Evolutionary conservation across 2,329 filamentous ascomycete genomes (phyloP).

Genomic region (Onygena corvina): DNA sequence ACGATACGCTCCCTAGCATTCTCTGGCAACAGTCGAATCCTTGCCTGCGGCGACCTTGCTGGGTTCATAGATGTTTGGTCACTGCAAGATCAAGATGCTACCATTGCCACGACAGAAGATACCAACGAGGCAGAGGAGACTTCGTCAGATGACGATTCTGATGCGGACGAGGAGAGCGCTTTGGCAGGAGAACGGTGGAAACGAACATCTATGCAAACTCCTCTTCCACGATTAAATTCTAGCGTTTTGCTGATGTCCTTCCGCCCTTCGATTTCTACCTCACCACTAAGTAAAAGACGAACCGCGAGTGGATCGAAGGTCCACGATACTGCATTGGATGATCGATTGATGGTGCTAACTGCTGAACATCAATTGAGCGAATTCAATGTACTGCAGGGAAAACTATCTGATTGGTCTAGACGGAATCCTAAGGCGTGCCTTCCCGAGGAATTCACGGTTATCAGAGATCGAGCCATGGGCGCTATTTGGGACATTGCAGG

Average conservation of each 20-base stretch:
- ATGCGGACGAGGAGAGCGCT: conserved; percentile 37
- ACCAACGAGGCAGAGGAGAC: conserved; percentile 29
- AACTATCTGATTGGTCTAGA: conserved; percentile 72
- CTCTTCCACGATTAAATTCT: conserved; percentile 56
- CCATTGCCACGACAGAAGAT: conserved; percentile 23
- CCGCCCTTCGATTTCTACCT: conserved; percentile 40
- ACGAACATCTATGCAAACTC: conserved; percentile 56
- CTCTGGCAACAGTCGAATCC: conserved; percentile 63
- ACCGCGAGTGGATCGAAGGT: not conserved
- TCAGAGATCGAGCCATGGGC: conserved; percentile 71
- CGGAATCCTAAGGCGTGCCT: conserved; percentile 66
- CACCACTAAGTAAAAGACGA: conserved; percentile 10
- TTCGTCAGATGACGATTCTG: conserved; percentile 36
- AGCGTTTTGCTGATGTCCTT: conserved; percentile 59
- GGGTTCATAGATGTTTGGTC: conserved; percentile 84
- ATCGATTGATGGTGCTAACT: conserved; percentile 49
- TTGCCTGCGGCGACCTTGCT: conserved; percentile 68
- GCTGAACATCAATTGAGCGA: conserved; percentile 58
- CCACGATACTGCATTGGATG: conserved; percentile 30
- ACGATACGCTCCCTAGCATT: conserved; percentile 64
- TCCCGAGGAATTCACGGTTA: conserved; percentile 59
- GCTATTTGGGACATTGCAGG: conserved; percentile 63
- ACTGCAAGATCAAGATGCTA: conserved; percentile 46
- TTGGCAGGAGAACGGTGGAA: conserved; percentile 49
- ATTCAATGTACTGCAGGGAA: conserved; percentile 65